phyloP scores from a whole-genome alignment of 176 grass and related monocot species.

The Tuctoria greenei region DNA sequence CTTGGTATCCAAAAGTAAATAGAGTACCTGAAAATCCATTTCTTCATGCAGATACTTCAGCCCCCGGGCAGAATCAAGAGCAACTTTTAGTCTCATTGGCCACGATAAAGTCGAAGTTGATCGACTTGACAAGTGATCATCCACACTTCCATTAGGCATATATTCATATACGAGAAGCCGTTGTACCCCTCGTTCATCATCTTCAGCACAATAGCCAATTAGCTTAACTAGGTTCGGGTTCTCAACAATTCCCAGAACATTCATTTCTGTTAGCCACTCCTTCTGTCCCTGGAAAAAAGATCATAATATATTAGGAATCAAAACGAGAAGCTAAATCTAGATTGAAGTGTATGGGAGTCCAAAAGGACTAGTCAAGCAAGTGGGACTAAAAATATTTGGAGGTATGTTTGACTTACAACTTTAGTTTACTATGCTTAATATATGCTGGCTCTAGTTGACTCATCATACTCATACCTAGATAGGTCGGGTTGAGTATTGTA shows the following conservation, averaged over 20 bases:
- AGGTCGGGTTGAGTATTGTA: background rate
- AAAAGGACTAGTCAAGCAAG: slow-evolving; percentile 15
- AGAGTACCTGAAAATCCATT: slow-evolving; percentile 93
- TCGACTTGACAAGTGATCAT: slow-evolving; percentile 77
- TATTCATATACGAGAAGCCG: slow-evolving; percentile 91
- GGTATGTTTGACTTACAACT: background rate
- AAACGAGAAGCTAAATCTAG: slow-evolving; percentile 9
- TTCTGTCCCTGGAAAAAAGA: slow-evolving; percentile 80
- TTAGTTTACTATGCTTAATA: background rate
- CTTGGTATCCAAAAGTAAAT: slow-evolving; percentile 19
- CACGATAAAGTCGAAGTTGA: slow-evolving; percentile 80
- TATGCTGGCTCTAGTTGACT: slow-evolving; percentile 7
- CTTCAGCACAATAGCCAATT: slow-evolving; percentile 94
- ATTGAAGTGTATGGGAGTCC: slow-evolving; percentile 19
- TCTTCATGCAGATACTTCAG: slow-evolving; percentile 91
- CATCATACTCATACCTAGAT: background rate
- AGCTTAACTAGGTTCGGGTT: slow-evolving; percentile 96
- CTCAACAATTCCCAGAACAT: slow-evolving; percentile 90
- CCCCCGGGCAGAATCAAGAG: slow-evolving; percentile 77
- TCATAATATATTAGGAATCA: slow-evolving; percentile 24
- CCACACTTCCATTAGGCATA: slow-evolving; percentile 91
- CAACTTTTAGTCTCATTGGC: slow-evolving; percentile 86
- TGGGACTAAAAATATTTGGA: background rate
- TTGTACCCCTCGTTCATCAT: slow-evolving; percentile 88
- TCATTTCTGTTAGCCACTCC: slow-evolving; percentile 96